These are phyloP conservation scores for Penicillium nucicola DNA, from an alignment of 495 filamentous ascomycete species.

Conservation along the genomic window DNA sequence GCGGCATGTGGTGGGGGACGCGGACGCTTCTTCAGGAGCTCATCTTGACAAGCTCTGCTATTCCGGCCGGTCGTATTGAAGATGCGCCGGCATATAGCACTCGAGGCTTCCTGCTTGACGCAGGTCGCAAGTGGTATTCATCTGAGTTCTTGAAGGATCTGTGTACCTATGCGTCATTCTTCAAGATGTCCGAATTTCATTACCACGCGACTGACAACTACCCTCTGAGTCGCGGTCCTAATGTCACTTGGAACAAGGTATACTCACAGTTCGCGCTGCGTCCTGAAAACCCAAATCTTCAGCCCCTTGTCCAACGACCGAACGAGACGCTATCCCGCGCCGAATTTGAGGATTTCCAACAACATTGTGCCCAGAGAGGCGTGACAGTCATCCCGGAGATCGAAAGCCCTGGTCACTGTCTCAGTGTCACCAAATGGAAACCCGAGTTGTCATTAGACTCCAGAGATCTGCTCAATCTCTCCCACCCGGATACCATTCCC, in stretches of 20 bases:
- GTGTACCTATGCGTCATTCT: constrained; percentile 55
- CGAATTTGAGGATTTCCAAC: constrained; percentile 49
- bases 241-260: constrained; percentile 48
- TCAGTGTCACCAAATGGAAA: constrained; percentile 56
- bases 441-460: constrained; percentile 50
- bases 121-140: constrained; percentile 56
- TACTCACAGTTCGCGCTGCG: constrained; percentile 51
- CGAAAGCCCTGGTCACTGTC: constrained; percentile 51
- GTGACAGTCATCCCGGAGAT: constrained; percentile 55
- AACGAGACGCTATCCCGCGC: constrained; percentile 48
- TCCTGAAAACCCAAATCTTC: constrained; percentile 36
- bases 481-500: constrained; percentile 52
- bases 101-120: constrained; percentile 53
- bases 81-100: constrained; percentile 49
- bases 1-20: constrained; percentile 57
- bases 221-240: constrained; percentile 50
- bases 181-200: constrained; percentile 57
- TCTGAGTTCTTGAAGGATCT: constrained; percentile 51
- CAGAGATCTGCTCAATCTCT: constrained; percentile 50
- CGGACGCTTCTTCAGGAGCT: constrained; percentile 50
- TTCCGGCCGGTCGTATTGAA: constrained; percentile 27
- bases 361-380: constrained; percentile 49
- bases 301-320: constrained; percentile 39
- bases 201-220: constrained; percentile 58
- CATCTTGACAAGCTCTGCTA: constrained; percentile 22